Evolutionary conservation across 2,329 filamentous ascomycete species (phyloP), one percentile per base, ranked within the genome.

Genomic region (Colletotrichum nymphaeae): DNA sequence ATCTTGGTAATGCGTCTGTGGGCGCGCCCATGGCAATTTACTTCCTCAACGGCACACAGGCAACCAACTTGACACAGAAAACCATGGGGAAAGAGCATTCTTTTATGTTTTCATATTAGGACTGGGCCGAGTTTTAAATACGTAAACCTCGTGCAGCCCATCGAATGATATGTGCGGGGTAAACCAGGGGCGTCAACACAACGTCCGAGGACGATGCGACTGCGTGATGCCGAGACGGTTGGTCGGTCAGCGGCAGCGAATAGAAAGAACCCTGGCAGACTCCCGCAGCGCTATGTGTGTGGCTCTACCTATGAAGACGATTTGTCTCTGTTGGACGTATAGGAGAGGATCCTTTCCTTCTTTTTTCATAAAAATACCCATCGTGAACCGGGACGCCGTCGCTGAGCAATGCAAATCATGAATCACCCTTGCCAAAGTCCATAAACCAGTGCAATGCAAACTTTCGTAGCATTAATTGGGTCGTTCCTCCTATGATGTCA

Each of bases 371-470:
- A 67, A 74, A 76, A 19, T 42, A 73, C 46, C 56, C 67, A 66
- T 57, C 42, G 30, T 42, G 52, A 72, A 72, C 71, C 71, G 56
- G 49, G 56, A 73, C 76, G 76, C 76, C 76, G 71, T 77, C 76
- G 76, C 76, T 77, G 69, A 77, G 74, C 74, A 69, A 76, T 72
- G 63, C 71, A 74, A 74, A 67, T 24, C 30, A 37, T 63, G 28
- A 35, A 58, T 12, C 26, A 30, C 26, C 46, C 28, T 55, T 58
- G 28, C 26, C 28, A 57, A 56, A 62, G 30, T 52, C 56, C n/a
- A 52, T 62, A 46, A 68, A 26, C 53, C 55, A 35, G 64, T 37
- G 63, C 62, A 56, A 63, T 16, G 65, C 62, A 56, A 59, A 26
- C 49, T 55, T 24, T 22, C 42, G 42, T 49, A n/a, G 42, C 30